Evolutionary conservation across 208 protist species (phyloP).

Genomic region (Trypanosoma congolense): DNA sequence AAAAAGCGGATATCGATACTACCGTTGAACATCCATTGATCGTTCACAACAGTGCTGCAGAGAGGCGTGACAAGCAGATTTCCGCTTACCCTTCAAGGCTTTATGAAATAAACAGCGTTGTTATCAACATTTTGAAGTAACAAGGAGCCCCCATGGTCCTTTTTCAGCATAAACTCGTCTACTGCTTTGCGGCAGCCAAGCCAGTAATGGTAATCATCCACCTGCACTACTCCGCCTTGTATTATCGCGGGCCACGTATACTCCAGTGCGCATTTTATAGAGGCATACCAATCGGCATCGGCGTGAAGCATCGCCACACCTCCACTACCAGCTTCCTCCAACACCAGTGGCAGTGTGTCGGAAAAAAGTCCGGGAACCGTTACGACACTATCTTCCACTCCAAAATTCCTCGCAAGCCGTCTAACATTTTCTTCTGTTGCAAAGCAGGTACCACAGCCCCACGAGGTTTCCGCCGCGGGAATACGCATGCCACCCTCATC

Average conservation of each 20-base stretch:
- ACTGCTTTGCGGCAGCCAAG: conserved; percentile 49
- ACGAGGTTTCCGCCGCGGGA: conserved; percentile 25
- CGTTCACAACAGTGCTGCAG: no score
- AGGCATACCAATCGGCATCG: conserved; percentile 81
- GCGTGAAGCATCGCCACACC: conserved; percentile 60
- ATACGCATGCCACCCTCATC: conserved; percentile 1
- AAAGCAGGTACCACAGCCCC: conserved; percentile 66
- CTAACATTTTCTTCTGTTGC: conserved; percentile 31
- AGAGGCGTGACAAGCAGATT: no score
- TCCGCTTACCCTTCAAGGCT: conserved; percentile 6
- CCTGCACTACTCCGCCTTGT: conserved; percentile 44
- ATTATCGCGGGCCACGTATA: conserved; percentile 33
- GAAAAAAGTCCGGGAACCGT: conserved; percentile 49
- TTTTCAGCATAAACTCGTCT: conserved; percentile 36
- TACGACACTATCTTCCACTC: conserved; percentile 49
- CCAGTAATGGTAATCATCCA: conserved; percentile 87
- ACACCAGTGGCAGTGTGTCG: conserved; percentile 34
- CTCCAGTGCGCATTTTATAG: conserved; percentile 43
- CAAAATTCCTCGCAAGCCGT: conserved; percentile 47
- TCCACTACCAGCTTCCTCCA: conserved; percentile 23
- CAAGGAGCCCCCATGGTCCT: conserved; percentile 1
- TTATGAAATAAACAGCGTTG: conserved; percentile 61
- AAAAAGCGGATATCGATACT: no score
- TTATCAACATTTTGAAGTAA: conserved; percentile 35
- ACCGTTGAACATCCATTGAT: no score